Evolutionary conservation across 2,329 filamentous ascomycete species (phyloP).

Genomic region (Cercospora sp.): DNA sequence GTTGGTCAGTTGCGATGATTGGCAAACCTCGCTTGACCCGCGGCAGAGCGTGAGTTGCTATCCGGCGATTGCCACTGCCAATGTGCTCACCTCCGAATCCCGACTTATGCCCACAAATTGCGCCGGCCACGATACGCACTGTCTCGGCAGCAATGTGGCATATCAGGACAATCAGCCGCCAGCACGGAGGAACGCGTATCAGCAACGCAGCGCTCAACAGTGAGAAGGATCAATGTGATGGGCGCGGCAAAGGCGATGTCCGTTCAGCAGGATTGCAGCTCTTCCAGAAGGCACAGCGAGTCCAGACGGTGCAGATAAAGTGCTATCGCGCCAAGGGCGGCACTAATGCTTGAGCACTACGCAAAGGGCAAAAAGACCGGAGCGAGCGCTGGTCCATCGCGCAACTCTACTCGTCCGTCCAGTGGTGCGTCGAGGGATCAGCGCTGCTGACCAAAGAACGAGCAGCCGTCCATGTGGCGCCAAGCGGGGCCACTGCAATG

Average conservation of each 20-base stretch:
- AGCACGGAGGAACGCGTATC: neutral
- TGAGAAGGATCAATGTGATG: neutral
- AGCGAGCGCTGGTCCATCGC: constrained; percentile 7
- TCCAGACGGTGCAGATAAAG: constrained; percentile 3
- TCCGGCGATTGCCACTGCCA: constrained; percentile 1
- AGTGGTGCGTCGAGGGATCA: constrained; percentile 5
- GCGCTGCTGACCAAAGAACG: constrained; percentile 14
- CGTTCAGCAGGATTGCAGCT: neutral
- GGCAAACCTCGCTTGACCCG: neutral
- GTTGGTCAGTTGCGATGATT: neutral
- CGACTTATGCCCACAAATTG: neutral
- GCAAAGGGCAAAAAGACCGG: constrained; percentile 15
- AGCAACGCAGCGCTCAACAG: neutral
- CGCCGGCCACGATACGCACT: neutral
- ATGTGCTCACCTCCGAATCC: neutral
- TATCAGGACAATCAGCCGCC: neutral
- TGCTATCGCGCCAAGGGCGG: constrained; percentile 18
- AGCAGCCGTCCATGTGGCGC: constrained; percentile 6
- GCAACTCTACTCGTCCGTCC: constrained; percentile 2
- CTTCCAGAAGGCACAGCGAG: neutral
- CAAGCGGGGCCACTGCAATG: constrained; percentile 19
- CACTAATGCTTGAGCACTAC: constrained; percentile 10
- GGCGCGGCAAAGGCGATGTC: neutral
- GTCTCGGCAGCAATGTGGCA: neutral
- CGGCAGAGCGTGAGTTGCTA: neutral